These are phyloP conservation scores for Fusarium lateritium DNA, from an alignment of 2,329 filamentous ascomycete species.

Conservation along the genomic window DNA sequence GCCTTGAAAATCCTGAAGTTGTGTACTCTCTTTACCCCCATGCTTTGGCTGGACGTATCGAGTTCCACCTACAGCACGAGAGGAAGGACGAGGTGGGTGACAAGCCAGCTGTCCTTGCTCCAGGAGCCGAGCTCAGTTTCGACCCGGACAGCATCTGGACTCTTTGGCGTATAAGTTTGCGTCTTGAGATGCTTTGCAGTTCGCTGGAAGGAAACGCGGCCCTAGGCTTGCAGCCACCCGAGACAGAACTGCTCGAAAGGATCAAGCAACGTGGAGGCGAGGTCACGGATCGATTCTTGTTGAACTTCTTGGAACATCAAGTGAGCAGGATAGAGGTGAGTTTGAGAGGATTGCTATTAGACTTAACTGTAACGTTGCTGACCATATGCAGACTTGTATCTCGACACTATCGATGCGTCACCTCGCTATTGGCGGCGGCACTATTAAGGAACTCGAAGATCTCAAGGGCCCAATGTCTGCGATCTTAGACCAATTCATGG, in stretches of 20 bases:
- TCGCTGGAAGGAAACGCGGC: conserved; percentile 80
- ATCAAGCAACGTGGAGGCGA: conserved; percentile 80
- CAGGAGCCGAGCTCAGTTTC: conserved; percentile 78
- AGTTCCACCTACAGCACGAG: conserved; percentile 72
- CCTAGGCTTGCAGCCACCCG: conserved; percentile 79
- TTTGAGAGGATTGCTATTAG: conserved; percentile 73
- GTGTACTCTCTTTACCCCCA: conserved; percentile 97
- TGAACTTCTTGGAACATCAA: conserved; percentile 95
- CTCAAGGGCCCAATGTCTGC: conserved; percentile 84
- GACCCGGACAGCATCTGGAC: conserved; percentile 90
- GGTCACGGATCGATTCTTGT: conserved; percentile 87
- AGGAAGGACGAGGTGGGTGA: conserved; percentile 61
- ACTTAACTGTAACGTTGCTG: conserved; percentile 34
- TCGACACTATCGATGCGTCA: conserved; percentile 85
- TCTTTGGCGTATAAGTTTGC: conserved; percentile 89
- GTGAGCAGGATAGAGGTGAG: conserved; percentile 95
- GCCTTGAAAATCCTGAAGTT: conserved; percentile 95
- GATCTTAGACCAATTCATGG: conserved; percentile 74
- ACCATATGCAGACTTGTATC: conserved; percentile 77
- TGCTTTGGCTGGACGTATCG: conserved; percentile 83
- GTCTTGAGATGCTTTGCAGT: conserved; percentile 94
- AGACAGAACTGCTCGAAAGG: conserved; percentile 84
- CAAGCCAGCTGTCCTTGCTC: conserved; percentile 73
- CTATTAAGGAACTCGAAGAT: conserved; percentile 75
- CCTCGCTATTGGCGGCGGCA: conserved; percentile 78